A percentile compares a stretch with the other conserved stretches of the same genome.
These are phyloP conservation scores for Ophiostoma sp. DNA, from an alignment of 2,329 filamentous ascomycete genomes.

Conservation along the genomic window DNA sequence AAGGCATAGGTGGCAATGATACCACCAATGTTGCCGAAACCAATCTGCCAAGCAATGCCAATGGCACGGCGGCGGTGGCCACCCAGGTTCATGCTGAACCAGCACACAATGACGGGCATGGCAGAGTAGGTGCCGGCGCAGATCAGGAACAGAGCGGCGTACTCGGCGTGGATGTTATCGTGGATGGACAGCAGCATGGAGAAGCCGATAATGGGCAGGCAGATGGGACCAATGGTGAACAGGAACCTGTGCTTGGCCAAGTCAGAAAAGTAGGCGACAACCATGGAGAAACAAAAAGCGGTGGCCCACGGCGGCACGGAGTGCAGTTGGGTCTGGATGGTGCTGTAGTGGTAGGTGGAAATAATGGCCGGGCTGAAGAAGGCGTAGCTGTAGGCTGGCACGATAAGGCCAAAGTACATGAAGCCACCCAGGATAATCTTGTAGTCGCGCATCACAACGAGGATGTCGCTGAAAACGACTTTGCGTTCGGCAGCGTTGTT, in stretches of 20 bases:
- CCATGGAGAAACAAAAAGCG: slow-evolving; percentile 74
- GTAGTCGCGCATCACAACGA: slow-evolving; percentile 64
- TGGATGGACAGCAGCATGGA: slow-evolving; percentile 68
- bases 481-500: slow-evolving; percentile 57
- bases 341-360: slow-evolving; percentile 56
- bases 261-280: slow-evolving; percentile 68
- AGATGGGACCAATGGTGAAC: slow-evolving; percentile 65
- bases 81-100: slow-evolving; percentile 75
- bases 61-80: slow-evolving; percentile 67
- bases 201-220: slow-evolving; percentile 67
- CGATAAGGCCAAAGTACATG: slow-evolving; percentile 77
- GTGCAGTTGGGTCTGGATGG: slow-evolving; percentile 54
- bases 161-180: slow-evolving; percentile 61
- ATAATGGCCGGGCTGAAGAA: slow-evolving; percentile 74
- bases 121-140: slow-evolving; percentile 75
- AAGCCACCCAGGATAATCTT: slow-evolving; percentile 69
- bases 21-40: slow-evolving; percentile 73
- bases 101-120: slow-evolving; percentile 83
- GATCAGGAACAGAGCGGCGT: slow-evolving; percentile 75
- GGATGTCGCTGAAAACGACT: slow-evolving; percentile 54
- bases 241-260: slow-evolving; percentile 64
- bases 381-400: slow-evolving; percentile 71
- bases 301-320: slow-evolving; percentile 57
- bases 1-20: slow-evolving; percentile 73
- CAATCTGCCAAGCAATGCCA: slow-evolving; percentile 70